A percentile compares a stretch with the other conserved stretches of the same genome.
Evolutionary conservation across 257 asterid species (phyloP).

Genomic region (Solanum dulcamara): DNA sequence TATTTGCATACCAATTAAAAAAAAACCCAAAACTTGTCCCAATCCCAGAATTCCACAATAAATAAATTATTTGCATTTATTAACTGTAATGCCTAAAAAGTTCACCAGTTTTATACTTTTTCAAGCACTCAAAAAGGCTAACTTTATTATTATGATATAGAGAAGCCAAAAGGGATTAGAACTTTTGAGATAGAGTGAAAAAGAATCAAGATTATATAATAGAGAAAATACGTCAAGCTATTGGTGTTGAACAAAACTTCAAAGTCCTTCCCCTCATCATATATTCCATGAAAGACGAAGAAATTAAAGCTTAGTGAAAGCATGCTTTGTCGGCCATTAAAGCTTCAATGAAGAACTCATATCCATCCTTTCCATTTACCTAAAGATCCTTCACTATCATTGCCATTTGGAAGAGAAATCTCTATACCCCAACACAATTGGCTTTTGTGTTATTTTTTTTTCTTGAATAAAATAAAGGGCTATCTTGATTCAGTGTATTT

Average conservation of each 20-base stretch:
- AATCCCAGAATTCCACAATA: slow-evolving; percentile 29
- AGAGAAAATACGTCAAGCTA: slow-evolving; percentile 8
- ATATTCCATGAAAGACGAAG: background rate
- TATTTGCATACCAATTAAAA: too few species aligned
- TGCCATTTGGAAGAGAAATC: slow-evolving; percentile 28
- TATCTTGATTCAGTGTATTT: slow-evolving; percentile 37
- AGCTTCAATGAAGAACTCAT: slow-evolving; percentile 47
- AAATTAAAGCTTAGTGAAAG: slow-evolving; percentile 16
- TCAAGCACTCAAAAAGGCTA: slow-evolving; percentile 45
- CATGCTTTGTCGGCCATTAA: slow-evolving; percentile 96
- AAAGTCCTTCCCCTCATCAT: background rate
- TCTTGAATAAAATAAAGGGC: slow-evolving; percentile 1
- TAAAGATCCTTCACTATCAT: slow-evolving; percentile 6
- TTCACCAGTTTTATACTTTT: slow-evolving; percentile 17
- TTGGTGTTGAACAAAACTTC: background rate
- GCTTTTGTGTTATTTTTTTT: background rate
- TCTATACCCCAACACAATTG: too few species aligned
- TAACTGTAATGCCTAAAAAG: slow-evolving; percentile 22
- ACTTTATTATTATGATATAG: slow-evolving; percentile 23
- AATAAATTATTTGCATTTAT: slow-evolving; percentile 15
- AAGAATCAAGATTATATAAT: slow-evolving; percentile 31
- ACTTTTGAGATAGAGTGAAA: slow-evolving; percentile 17
- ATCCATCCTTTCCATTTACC: slow-evolving; percentile 20
- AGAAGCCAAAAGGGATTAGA: slow-evolving; percentile 7
- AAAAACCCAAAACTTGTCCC: slow-evolving; percentile 15